Evolutionary conservation across 2,329 filamentous ascomycete species (phyloP), one percentile per base, ranked within the genome.

Genomic region (Colletotrichum abscissum): DNA sequence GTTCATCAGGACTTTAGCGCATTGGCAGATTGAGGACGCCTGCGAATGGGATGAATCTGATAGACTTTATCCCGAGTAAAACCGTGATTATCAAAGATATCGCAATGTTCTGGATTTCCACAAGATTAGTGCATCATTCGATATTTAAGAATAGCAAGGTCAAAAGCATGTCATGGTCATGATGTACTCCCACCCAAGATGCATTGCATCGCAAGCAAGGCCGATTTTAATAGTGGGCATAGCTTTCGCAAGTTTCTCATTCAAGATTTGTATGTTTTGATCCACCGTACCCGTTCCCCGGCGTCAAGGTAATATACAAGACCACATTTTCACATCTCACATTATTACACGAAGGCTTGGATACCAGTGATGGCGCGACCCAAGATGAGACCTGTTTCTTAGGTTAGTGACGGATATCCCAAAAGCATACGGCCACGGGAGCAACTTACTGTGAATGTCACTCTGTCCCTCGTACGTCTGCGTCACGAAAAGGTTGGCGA

Each of bases 401-500:
- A 6, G n/a, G 30, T 64, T 42, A 64, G 62, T 46, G n/a, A 63
- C 1, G 11, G 8, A 33, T 11, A 6, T 30, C 0, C 54, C 24
- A 0, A 1, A 28, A 30, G 26, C 2, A 16, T 7, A 19, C 6
- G 24, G 38, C 7, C 11, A 14, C 4, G 19, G 19, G 63, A 56
- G 71, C 38, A 68, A 90, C 93, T 89, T 85, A 96, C 95, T 91
- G 83, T 98, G 97, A 81, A 98, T 98, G 84, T 98, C 97, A 80
- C 95, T 98, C 85, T 98, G 97, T 26, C 97, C 97, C 85, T 99
- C 97, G 78, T 99, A 99, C 1, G 96, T 98, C 86, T 98, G 96
- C 67, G 96, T 97, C 66, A 99, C 97, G 83, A 97, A 99, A 76
- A 99, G 83, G 82, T 99, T 99, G 69, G 96, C 93, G 72, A 98